Percentiles rank a stretch among this genome's conserved stretches.
phyloP scores from a whole-genome alignment of 139 green algal genomes.

The Tetraselmis striata region DNA sequence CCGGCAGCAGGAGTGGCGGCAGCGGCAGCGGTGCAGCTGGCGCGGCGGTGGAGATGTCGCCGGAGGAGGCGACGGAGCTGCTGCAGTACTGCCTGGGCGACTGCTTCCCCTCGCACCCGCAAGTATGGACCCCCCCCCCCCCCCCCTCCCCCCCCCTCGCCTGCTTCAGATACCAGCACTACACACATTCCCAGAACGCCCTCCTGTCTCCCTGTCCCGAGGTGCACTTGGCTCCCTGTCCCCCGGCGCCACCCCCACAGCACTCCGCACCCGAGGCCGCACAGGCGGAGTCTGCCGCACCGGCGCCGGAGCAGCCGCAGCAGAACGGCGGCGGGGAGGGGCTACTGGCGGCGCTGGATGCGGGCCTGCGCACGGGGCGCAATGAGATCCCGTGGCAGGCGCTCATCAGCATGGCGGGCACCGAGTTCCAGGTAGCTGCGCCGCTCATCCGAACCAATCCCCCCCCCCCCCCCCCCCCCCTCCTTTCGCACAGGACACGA shows the following conservation, averaged over 20 bases:
- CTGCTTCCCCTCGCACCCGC: background rate
- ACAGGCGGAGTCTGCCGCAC: slow-evolving; percentile 1
- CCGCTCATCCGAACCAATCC: too few species aligned
- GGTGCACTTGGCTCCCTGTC: too few species aligned
- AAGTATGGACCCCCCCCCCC: background rate
- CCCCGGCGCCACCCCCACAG: slow-evolving; percentile 1
- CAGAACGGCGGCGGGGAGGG: background rate
- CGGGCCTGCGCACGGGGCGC: background rate
- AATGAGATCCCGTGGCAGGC: background rate
- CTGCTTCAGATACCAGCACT: too few species aligned
- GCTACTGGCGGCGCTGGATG: background rate
- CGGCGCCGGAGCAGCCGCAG: too few species aligned
- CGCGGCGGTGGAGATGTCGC: slow-evolving; percentile 10
- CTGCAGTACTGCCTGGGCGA: slow-evolving; percentile 42
- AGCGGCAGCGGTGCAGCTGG: background rate
- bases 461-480: too few species aligned
- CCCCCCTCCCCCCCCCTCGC: too few species aligned
- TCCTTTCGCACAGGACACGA: too few species aligned
- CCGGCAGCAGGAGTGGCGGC: too few species aligned
- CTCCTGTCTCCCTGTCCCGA: too few species aligned
- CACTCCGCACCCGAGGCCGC: background rate
- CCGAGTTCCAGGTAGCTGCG: background rate
- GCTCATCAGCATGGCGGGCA: background rate
- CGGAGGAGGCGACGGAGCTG: slow-evolving; percentile 39
- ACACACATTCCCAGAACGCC: too few species aligned